These are phyloP conservation scores for Fusarium illudens DNA, from an alignment of 2,329 filamentous ascomycete species.

Conservation along the genomic window DNA sequence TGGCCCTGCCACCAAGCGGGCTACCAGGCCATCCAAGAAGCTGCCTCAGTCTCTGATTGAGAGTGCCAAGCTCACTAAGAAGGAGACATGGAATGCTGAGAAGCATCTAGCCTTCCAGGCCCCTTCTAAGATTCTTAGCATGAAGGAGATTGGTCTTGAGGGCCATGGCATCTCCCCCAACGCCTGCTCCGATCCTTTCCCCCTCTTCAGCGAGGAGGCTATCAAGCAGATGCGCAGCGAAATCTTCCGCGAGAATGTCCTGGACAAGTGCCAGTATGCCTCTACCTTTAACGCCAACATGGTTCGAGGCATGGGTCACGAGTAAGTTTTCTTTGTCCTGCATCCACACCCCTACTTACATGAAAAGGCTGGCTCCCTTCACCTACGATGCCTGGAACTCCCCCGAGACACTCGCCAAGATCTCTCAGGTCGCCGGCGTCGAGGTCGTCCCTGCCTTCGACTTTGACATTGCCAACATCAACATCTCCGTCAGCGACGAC, in stretches of 20 bases:
- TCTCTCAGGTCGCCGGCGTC: conserved; percentile 65
- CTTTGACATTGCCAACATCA: conserved; percentile 67
- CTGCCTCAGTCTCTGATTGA: conserved; percentile 1
- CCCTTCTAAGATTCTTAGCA: conserved; percentile 27
- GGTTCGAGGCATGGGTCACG: conserved; percentile 8
- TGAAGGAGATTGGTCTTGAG: conserved; percentile 35
- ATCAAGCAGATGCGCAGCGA: conserved; percentile 34
- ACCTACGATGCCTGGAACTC: conserved; percentile 59
- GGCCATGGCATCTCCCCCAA: conserved; percentile 34
- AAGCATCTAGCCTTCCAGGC: conserved; percentile 33
- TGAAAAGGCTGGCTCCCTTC: conserved; percentile 42
- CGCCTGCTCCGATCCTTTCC: conserved; percentile 45
- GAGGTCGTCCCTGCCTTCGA: conserved; percentile 65
- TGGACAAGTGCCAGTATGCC: conserved; percentile 41
- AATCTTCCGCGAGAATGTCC: conserved; percentile 36
- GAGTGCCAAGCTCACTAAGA: not conserved
- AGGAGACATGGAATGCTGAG: not conserved
- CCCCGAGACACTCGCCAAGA: conserved; percentile 60
- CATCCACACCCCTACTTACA: conserved; percentile 39
- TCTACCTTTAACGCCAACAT: conserved; percentile 8
- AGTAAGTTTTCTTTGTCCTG: conserved; percentile 26
- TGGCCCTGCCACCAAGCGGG: conserved; percentile 5
- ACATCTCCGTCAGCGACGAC: conserved; percentile 52
- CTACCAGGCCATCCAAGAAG: not conserved
- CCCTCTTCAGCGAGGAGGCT: conserved; percentile 38